Base-by-base conservation (phyloP, 805 yeast genomes). In the Saturnispora diversa region DNA sequence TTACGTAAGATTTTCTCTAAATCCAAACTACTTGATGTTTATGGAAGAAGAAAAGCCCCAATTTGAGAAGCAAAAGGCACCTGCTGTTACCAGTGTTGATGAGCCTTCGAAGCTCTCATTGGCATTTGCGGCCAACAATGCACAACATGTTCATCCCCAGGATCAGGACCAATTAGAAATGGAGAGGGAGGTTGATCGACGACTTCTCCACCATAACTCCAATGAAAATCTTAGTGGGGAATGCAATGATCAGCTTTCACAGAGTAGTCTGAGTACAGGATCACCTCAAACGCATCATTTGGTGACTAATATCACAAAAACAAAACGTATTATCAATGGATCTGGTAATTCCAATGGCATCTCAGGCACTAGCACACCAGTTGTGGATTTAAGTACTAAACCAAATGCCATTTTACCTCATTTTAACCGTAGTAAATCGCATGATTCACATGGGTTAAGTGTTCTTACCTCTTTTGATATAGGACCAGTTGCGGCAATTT, bases 101-200 rank as follows among this genome's bases (percentile, higher is more conserved):
- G 40, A 35, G 6, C 31, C 37, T 8, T 57, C 62, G 5, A 58
- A 58, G 38, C 44, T 58, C 11, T 58, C 63, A 7, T 37, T 58
- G 28, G 63, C 61, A 13, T 43, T 58, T 34, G 24, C 24, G 44
- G 52, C 28, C 43, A 49, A 16, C 58, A 52, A n/a, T 34, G 11
- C 37, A 13, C 22, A 13, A 5, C 33, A 30, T 11, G 33, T 20
- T 31, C 20, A 15, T 11, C 13, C 8, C 10, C 26, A 53, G 32
- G 50, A 53, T 24, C 43, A 49, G 23, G 58, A 52, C 23, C 55
- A 50, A 19, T 49, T 46, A 24, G 51, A 48, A 20, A 53, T 51
- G 23, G 47, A 43, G n/a, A 51, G 52, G 29, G 63, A 58, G 12
- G 41, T 38, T 48, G 3, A 49, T 44, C 5, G 52, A 49, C 16